Percentiles rank a stretch among this genome's conserved stretches.
These are phyloP conservation scores for Amanita pallidorosea DNA, from an alignment of 768 basidiomycete species.

Conservation along the genomic window DNA sequence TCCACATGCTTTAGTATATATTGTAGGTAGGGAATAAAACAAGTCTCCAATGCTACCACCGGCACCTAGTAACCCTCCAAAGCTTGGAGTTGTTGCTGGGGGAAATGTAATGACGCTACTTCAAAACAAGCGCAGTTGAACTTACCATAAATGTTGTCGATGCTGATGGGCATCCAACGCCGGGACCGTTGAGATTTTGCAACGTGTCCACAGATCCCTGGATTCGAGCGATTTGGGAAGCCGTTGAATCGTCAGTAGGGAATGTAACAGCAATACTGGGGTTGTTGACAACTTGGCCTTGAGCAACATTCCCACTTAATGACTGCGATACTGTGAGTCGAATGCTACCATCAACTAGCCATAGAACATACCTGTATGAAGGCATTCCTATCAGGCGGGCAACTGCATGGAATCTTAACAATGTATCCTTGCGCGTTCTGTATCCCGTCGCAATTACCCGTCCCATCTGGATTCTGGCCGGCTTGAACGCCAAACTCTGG, in stretches of 20 bases:
- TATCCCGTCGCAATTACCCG: conserved; percentile 32
- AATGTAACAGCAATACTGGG: conserved; percentile 47
- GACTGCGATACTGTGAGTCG: conserved; percentile 17
- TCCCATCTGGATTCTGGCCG: neutral
- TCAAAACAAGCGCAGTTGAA: conserved; percentile 52
- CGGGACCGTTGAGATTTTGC: conserved; percentile 12
- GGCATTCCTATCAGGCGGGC: conserved; percentile 28
- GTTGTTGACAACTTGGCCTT: conserved; percentile 47
- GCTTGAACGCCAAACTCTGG: conserved; percentile 10
- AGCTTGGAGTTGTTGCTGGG: conserved; percentile 9
- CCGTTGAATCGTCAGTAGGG: conserved; percentile 46
- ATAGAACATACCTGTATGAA: conserved; percentile 53
- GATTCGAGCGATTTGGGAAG: conserved; percentile 40
- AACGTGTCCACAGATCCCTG: conserved; percentile 51
- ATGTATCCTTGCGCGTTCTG: conserved; percentile 43
- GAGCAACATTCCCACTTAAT: conserved; percentile 25
- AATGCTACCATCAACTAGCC: conserved; percentile 25
- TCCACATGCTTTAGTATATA: conserved; percentile 11
- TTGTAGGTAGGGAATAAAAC: no score
- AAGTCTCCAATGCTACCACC: no score
- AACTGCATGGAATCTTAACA: conserved; percentile 52
- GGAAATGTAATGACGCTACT: conserved; percentile 12
- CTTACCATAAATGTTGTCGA: conserved; percentile 28
- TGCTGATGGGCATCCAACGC: no score
- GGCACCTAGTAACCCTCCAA: no score